A percentile compares a stretch with the other conserved stretches of the same genome.
phyloP scores from a whole-genome alignment of 139 green algal species.

The Coelastrella sp. region DNA sequence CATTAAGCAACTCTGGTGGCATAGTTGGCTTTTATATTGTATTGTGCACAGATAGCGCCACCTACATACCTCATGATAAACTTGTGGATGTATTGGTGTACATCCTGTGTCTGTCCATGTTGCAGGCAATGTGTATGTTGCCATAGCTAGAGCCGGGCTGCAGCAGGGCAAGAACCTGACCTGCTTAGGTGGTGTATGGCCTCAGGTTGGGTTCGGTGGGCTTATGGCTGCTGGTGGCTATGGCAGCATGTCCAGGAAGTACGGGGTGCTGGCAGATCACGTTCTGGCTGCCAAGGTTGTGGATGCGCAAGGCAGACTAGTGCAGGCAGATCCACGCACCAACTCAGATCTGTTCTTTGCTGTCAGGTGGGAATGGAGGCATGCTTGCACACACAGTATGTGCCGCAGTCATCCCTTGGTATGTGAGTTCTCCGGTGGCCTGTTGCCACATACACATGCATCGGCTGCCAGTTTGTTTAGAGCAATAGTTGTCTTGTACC shows the following conservation, averaged over 20 bases:
- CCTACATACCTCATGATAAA: too few relatives aligned
- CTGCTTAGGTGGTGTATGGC: slow-evolving; percentile 19
- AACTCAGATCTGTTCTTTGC: slow-evolving; percentile 44
- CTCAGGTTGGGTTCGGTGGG: slow-evolving; percentile 37
- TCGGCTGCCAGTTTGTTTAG: too few relatives aligned
- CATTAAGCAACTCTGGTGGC: too few relatives aligned
- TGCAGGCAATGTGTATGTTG: slow-evolving; percentile 30
- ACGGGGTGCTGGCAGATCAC: slow-evolving; percentile 34
- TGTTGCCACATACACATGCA: too few relatives aligned
- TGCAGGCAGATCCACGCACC: neutral
- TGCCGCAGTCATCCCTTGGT: too few relatives aligned
- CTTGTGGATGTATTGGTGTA: neutral
- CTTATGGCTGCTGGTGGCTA: slow-evolving; percentile 37
- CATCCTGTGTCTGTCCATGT: neutral
- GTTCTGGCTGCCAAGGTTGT: slow-evolving; percentile 34
- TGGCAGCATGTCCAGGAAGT: slow-evolving; percentile 27
- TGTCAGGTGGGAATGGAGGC: neutral
- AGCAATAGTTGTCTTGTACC: too few relatives aligned
- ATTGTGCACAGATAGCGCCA: too few relatives aligned
- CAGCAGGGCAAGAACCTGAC: slow-evolving; percentile 33
- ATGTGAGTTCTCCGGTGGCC: too few relatives aligned
- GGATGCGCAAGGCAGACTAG: slow-evolving; percentile 22
- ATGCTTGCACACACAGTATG: neutral
- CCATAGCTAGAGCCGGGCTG: neutral
- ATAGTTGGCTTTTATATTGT: too few relatives aligned